A percentile compares a stretch with the other conserved stretches of the same genome.
Conservation (phyloP, 2,329 filamentous ascomycete species). For the Trichoderma breve region DNA sequence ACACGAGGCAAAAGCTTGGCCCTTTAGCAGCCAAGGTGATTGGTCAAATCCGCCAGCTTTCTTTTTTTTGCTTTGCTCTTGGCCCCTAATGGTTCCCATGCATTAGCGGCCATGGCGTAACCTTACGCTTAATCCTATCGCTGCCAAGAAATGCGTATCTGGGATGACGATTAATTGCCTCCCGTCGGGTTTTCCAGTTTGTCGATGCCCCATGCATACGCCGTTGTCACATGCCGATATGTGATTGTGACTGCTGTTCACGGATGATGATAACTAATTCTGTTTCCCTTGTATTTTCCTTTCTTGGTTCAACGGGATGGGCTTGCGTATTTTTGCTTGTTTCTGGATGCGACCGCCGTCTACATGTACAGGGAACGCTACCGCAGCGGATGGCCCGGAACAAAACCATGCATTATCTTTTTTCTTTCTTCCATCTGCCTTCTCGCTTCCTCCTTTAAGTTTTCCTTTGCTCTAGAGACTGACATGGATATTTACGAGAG, state of each 20-base stretch:
- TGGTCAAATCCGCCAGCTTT: neutral
- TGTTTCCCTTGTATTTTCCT: neutral
- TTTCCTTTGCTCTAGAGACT: neutral
- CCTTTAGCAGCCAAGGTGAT: neutral
- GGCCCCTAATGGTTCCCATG: neutral
- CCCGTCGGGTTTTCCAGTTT: neutral
- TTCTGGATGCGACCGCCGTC: neutral
- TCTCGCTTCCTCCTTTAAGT: neutral
- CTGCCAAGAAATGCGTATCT: conserved; percentile 13
- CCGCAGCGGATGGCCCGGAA: neutral
- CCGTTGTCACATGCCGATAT: neutral
- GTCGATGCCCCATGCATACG: neutral
- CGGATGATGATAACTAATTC: neutral
- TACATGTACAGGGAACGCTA: neutral
- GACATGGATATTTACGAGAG: neutral
- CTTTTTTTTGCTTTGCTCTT: neutral
- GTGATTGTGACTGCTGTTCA: neutral
- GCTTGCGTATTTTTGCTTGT: neutral
- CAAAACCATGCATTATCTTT: neutral
- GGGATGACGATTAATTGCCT: neutral
- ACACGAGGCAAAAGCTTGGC: neutral
- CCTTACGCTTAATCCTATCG: conserved; percentile 19
- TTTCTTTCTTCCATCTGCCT: neutral
- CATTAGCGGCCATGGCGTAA: conserved; percentile 18
- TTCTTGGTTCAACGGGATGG: neutral